phyloP scores from a whole-genome alignment of 116 monocot genomes.

The Cymodocea nodosa region DNA sequence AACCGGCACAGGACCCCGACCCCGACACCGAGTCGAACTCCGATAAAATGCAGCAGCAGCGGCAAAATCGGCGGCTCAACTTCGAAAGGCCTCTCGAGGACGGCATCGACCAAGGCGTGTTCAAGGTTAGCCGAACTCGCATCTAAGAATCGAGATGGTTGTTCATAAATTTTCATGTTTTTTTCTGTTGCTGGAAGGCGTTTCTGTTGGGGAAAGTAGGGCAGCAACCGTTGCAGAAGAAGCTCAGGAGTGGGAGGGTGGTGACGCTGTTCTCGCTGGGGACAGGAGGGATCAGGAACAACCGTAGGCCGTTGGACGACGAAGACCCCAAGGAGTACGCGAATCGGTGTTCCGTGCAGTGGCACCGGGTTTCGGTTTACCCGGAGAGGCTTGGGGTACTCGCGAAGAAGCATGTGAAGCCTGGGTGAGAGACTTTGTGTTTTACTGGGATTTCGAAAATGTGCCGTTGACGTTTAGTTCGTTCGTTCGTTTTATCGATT shows the following conservation, averaged over 20 bases:
- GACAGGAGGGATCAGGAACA: conserved; percentile 88
- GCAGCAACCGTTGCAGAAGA: conserved; percentile 76
- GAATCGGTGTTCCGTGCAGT: conserved; percentile 78
- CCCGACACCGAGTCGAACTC: neutral
- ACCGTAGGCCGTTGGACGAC: conserved; percentile 70
- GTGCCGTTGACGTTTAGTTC: neutral
- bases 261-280: conserved; percentile 76
- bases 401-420: conserved; percentile 62
- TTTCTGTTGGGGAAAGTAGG: conserved; percentile 86
- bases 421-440: conserved; percentile 47
- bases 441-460: neutral
- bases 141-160: neutral
- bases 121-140: conserved; percentile 31
- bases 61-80: conserved; percentile 6
- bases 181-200: conserved; percentile 22
- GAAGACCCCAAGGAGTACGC: conserved; percentile 84
- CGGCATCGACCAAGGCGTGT: conserved; percentile 73
- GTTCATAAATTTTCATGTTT: neutral
- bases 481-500: no score
- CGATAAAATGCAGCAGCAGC: neutral
- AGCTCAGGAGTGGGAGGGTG: conserved; percentile 44
- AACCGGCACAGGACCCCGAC: neutral
- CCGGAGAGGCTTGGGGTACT: conserved; percentile 42
- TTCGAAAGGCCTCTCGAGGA: conserved; percentile 65
- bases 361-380: conserved; percentile 86